These are phyloP conservation scores for Nannochloris sp. DNA, from an alignment of 139 green algal genomes.

Conservation along the genomic window DNA sequence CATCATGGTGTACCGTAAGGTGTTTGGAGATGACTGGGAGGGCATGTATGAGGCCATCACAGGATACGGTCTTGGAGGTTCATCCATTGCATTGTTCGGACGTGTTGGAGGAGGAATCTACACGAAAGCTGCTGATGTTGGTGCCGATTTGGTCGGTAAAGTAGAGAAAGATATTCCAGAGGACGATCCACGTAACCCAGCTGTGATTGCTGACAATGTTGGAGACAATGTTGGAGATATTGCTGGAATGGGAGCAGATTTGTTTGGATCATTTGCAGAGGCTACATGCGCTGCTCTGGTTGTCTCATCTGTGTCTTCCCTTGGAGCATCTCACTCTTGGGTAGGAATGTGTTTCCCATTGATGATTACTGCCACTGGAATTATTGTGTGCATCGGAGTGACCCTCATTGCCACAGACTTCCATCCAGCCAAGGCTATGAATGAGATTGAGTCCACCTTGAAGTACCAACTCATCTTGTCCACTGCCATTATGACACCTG, in stretches of 20 bases:
- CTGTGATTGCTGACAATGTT: slow-evolving; percentile 97
- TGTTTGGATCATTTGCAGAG: slow-evolving; percentile 97
- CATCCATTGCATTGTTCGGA: slow-evolving; percentile 93
- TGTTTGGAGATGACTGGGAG: slow-evolving; percentile 86
- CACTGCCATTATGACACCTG: slow-evolving; percentile 79
- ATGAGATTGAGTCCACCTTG: slow-evolving; percentile 79
- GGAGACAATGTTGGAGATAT: slow-evolving; percentile 99
- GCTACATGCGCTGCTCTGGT: slow-evolving; percentile 92
- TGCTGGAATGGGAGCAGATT: slow-evolving; percentile 94
- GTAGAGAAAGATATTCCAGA: slow-evolving; percentile 97
- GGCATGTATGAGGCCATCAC: slow-evolving; percentile 93
- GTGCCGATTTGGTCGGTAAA: slow-evolving; percentile 96
- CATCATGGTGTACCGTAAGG: slow-evolving; percentile 59
- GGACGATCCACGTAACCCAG: slow-evolving; percentile 97
- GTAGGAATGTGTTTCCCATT: slow-evolving; percentile 77
- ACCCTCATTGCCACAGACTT: slow-evolving; percentile 89
- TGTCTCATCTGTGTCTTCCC: slow-evolving; percentile 63
- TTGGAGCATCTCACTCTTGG: slow-evolving; percentile 59
- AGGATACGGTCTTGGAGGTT: slow-evolving; percentile 93
- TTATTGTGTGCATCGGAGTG: slow-evolving; percentile 83
- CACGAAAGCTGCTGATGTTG: slow-evolving; percentile 97
- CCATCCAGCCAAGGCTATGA: slow-evolving; percentile 53
- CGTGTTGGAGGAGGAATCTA: slow-evolving; percentile 94
- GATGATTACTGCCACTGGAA: slow-evolving; percentile 72
- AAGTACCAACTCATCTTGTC: slow-evolving; percentile 91